Conservation (phyloP, 2,329 filamentous ascomycete genomes). For the Chaetomium strumarium region DNA sequence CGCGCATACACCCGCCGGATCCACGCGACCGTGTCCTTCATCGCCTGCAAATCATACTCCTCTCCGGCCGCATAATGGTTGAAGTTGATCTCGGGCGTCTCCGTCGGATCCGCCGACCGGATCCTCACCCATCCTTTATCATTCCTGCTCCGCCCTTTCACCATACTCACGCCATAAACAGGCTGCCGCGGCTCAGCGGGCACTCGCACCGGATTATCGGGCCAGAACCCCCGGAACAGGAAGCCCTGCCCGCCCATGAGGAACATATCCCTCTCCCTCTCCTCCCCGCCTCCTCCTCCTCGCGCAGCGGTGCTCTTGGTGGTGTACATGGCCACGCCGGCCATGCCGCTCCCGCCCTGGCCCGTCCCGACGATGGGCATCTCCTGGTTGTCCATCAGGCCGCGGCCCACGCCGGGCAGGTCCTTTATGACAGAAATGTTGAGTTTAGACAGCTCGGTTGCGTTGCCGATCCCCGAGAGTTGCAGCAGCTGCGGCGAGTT, state of each 20-base stretch:
- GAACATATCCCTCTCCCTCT: slow-evolving; percentile 45
- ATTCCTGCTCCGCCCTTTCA: slow-evolving; percentile 38
- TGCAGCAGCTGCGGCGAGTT: slow-evolving; percentile 31
- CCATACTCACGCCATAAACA: slow-evolving; percentile 35
- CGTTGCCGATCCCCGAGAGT: slow-evolving; percentile 37
- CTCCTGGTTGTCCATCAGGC: slow-evolving; percentile 52
- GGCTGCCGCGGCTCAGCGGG: slow-evolving; percentile 21
- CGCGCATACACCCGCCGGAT: slow-evolving; percentile 18
- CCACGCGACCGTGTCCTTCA: slow-evolving; percentile 20
- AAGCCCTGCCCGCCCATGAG: slow-evolving; percentile 46
- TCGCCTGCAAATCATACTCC: slow-evolving; percentile 21
- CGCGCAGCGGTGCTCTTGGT: slow-evolving; percentile 28
- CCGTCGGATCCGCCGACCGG: slow-evolving; percentile 52
- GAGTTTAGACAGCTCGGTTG: slow-evolving; percentile 32
- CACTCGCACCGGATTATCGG: slow-evolving; percentile 27
- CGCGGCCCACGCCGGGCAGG: slow-evolving; percentile 55
- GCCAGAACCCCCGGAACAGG: slow-evolving; percentile 50
- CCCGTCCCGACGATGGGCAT: slow-evolving; percentile 28
- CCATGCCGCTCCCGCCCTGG: slow-evolving; percentile 17
- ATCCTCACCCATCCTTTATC: slow-evolving; percentile 55
- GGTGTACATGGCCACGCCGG: slow-evolving; percentile 24
- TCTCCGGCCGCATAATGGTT: slow-evolving; percentile 34
- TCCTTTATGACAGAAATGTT: slow-evolving; percentile 48
- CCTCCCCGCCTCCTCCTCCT: too few species aligned
- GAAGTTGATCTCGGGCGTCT: slow-evolving; percentile 57